These are phyloP conservation scores for Lophiostoma macrostomum DNA, from an alignment of 495 filamentous ascomycete species.

Conservation along the genomic window DNA sequence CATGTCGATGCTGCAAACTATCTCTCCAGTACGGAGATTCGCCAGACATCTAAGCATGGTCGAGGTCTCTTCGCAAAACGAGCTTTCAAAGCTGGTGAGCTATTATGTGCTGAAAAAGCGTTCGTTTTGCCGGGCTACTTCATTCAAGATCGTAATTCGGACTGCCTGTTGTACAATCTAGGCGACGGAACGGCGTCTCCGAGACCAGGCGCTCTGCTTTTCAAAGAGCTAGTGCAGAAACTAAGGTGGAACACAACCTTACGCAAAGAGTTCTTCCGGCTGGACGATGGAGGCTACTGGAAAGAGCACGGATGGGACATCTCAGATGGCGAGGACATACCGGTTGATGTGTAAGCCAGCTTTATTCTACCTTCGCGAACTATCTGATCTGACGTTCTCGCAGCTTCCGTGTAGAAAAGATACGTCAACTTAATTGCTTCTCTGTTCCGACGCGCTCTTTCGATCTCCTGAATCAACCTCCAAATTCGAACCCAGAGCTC, in stretches of 20 bases:
- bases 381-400: not conserved
- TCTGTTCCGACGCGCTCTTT: conserved; percentile 18
- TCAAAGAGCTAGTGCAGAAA: conserved; percentile 45
- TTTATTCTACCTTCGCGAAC: not conserved
- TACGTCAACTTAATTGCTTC: conserved; percentile 20
- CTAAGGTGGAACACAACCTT: conserved; percentile 52
- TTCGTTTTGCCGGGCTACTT: conserved; percentile 41
- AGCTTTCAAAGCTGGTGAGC: conserved; percentile 50
- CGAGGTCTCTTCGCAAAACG: conserved; percentile 51
- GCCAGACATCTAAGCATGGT: conserved; percentile 35
- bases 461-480: conserved; percentile 9
- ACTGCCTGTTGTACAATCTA: conserved; percentile 32
- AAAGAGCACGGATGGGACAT: conserved; percentile 7
- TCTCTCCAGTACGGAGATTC: conserved; percentile 24
- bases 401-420: conserved; percentile 21
- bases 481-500: conserved; percentile 30
- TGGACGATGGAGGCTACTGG: conserved; percentile 46
- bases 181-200: conserved; percentile 13
- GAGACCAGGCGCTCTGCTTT: conserved; percentile 42
- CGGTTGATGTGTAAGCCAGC: conserved; percentile 14
- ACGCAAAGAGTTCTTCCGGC: conserved; percentile 38
- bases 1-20: conserved; percentile 31
- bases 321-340: conserved; percentile 6
- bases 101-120: conserved; percentile 57
- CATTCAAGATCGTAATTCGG: conserved; percentile 32